Evolutionary conservation across 1,284 basidiomycete species (phyloP), one percentile per base, ranked within the genome.

Genomic region (Leccinum pachyderme): DNA sequence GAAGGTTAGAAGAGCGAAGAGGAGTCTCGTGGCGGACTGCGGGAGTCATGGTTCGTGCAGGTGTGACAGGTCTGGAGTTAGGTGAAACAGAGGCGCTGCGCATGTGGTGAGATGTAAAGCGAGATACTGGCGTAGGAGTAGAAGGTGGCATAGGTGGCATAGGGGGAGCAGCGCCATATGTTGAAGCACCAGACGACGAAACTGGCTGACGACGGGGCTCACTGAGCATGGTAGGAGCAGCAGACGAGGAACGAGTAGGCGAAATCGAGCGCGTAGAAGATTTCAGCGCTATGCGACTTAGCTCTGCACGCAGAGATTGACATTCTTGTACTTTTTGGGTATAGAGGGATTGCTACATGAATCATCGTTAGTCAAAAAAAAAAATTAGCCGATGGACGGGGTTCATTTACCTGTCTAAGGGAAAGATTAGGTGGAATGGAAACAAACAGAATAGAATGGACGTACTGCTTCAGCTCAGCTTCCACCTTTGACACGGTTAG

Each of bases 321-420:
- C 78, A 82, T 72, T 90, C 87, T 72, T 84, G 84, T 55, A 81
- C 75, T 77, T 84, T 86, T 75, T 84, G 81, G 59, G 77, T 74
- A 72, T 83, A 84, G 67, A 80, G 77, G 55, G 75, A 67, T 70
- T 83, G 81, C 84, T 87, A 64, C 31, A 56, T 56, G 49, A 55
- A 46, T 37, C 49, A 59, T 48, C n/a, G 52, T 61, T 33, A 54
- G 58, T 47, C n/a, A 47, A 47, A 54, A 52, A 43, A 24, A 43
- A 59, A 54, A 53, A 46, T 33, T 37, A 49, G 39, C 29, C 37
- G 29, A 2, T 15, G 18, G 24, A 47, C 1, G 49, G 35, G n/a
- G 6, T 1, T 0, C 24, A 58, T 57, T 55, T 59, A 72, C 70
- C 63, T 72, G 70, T 72, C 70, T 72, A 61, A 54, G 55, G 54